Conservation (phyloP, 129 eudicot species). For the Oenanthe sinensis region DNA sequence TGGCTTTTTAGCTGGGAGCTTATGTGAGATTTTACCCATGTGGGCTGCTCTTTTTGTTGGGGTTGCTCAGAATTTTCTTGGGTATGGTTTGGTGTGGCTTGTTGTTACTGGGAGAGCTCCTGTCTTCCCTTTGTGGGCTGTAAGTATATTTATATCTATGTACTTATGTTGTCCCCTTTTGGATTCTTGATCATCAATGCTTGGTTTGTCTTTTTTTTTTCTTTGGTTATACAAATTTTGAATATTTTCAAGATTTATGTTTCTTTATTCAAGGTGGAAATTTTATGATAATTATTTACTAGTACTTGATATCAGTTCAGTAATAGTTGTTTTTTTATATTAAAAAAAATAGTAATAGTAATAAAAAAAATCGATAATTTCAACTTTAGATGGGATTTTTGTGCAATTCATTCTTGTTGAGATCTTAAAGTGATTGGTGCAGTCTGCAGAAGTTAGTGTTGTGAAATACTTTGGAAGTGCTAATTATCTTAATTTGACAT, state of each 20-base stretch:
- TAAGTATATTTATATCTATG: slow-evolving; percentile 32
- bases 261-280: not conserved
- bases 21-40: slow-evolving; percentile 78
- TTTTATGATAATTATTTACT: not conserved
- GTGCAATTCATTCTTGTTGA: too few species aligned
- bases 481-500: not conserved
- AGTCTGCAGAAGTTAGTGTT: too few species aligned
- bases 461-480: not conserved
- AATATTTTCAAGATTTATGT: not conserved
- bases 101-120: slow-evolving; percentile 68
- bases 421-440: too few species aligned
- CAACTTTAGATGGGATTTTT: too few species aligned
- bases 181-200: not conserved
- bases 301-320: not conserved
- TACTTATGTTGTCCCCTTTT: not conserved
- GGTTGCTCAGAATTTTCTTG: slow-evolving; percentile 77
- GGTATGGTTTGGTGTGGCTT: slow-evolving; percentile 97
- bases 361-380: too few species aligned
- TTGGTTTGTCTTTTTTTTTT: not conserved
- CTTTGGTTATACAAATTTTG: not conserved
- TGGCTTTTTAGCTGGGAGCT: slow-evolving; percentile 90
- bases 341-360: too few species aligned
- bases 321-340: too few species aligned
- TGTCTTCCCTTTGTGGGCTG: slow-evolving; percentile 85
- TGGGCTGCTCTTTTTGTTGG: slow-evolving; percentile 91